Evolutionary conservation across 2,329 filamentous ascomycete species (phyloP), one percentile per base, ranked within the genome.

Genomic region (Rhexocercosporidium sp.): DNA sequence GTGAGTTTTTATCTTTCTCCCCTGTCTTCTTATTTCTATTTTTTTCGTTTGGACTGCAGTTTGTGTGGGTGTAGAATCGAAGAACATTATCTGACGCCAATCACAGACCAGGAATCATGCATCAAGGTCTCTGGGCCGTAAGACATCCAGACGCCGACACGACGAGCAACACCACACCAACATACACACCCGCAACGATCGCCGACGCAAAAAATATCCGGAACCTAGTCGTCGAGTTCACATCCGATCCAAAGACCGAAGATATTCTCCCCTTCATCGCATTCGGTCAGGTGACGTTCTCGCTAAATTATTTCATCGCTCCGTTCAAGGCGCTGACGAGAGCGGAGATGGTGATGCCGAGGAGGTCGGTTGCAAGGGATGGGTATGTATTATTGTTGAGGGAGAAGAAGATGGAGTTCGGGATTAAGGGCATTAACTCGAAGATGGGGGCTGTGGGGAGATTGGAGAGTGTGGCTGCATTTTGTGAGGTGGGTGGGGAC

Each of bases 401-500:
- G 31, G 53, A 56, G 53, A 56, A 56, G 31, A 56, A 37, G 53
- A 16, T 56, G 53, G 29, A 56, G 2, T 56, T 34, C 31, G 53
- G 53, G n/a, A 56, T 56, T n/a, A 37, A 56, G 31, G 53, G 53
- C 1, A 18, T 56, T n/a, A 56, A 56, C 37, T n/a, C n/a, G 53
- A 56, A 56, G n/a, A 20, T 56, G 29, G 53, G 53, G 11, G 31
- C 22, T 37, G 53, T 56, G 29, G 53, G 29, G 3, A 8, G 53
- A 3, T 25, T 56, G 31, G 31, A 12, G 29, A 37, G 53, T 37
- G 53, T 56, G 1, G 11, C 7, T 5, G 53, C 29, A 31, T 20
- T 44, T 5, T 37, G 34, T 37, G 34, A 37, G 2, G 34, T 6
- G 34, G 34, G 8, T 37, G 31, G 18, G 53, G 31, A 56, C 22